Evolutionary conservation across 2,329 filamentous ascomycete genomes (phyloP).

Genomic region (Massarina eburnea): DNA sequence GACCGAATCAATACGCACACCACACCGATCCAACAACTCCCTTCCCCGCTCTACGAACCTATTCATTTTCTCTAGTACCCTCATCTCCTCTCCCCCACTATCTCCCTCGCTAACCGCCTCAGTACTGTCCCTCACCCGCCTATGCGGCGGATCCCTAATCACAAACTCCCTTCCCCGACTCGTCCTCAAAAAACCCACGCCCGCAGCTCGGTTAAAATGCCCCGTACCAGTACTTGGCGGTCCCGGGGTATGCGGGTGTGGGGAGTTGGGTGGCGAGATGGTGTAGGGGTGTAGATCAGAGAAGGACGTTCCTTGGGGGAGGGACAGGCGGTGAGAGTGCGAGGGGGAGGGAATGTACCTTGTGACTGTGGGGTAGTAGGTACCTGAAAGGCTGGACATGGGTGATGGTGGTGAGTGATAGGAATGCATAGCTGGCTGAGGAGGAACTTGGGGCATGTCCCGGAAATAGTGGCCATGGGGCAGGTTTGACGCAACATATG

Average conservation of each 20-base stretch:
- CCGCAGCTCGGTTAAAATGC: not conserved
- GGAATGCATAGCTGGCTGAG: not conserved
- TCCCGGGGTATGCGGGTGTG: no score
- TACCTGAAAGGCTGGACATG: no score
- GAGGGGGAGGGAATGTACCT: no score
- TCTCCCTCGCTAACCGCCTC: not conserved
- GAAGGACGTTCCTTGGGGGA: no score
- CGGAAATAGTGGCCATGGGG: not conserved
- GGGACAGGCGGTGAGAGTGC: no score
- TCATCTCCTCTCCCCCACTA: not conserved
- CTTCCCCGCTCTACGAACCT: not conserved
- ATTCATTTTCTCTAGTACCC: not conserved
- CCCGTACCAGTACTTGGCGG: not conserved
- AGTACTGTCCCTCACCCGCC: not conserved
- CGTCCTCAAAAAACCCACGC: no score
- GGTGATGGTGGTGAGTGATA: not conserved
- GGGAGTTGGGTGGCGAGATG: no score
- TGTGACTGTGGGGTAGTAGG: no score
- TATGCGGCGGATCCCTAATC: not conserved
- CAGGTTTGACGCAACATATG: not conserved
- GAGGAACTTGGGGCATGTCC: not conserved
- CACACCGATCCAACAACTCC: not conserved
- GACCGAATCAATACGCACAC: not conserved
- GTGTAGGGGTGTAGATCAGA: no score
- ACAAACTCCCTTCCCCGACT: not conserved